Evolutionary conservation across 75 land plant species (phyloP).

Genomic region (Isoetes taiwanensis): DNA sequence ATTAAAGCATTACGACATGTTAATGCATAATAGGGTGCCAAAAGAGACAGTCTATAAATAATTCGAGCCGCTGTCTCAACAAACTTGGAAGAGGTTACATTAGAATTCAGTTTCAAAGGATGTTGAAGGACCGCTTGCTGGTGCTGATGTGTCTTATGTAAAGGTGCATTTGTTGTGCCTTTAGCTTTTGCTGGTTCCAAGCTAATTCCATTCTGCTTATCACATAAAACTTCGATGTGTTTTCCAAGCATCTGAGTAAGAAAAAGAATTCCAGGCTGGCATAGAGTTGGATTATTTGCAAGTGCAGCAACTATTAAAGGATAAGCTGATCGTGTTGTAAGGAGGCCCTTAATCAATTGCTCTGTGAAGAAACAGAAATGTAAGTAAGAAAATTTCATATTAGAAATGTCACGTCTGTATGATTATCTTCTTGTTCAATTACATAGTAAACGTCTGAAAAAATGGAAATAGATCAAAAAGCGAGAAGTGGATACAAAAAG

Average conservation of each 20-base stretch:
- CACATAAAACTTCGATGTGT: slow-evolving; percentile 10
- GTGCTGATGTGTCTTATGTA: neutral
- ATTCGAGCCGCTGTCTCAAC: slow-evolving; percentile 21
- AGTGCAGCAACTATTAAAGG: neutral
- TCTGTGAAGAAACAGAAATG: slow-evolving; percentile 17
- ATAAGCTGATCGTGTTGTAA: slow-evolving; percentile 13
- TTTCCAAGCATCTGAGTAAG: neutral
- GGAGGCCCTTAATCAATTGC: slow-evolving; percentile 22
- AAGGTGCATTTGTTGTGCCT: neutral
- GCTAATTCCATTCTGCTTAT: neutral
- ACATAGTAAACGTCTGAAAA: neutral
- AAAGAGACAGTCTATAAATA: slow-evolving; percentile 19
- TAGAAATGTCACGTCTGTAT: too few relatives aligned
- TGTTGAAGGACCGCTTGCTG: neutral
- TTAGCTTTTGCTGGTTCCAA: neutral
- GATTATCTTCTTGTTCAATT: neutral
- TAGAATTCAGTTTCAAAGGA: slow-evolving; percentile 4
- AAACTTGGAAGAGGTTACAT: neutral
- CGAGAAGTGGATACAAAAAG: neutral
- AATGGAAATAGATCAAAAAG: neutral
- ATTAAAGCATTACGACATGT: slow-evolving; percentile 30
- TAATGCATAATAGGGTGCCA: slow-evolving; percentile 19
- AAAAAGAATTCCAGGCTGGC: neutral
- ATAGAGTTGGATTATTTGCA: neutral
- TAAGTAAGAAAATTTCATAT: too few relatives aligned